Evolutionary conservation across 2,329 filamentous ascomycete genomes (phyloP).

Genomic region (Alternaria panax): DNA sequence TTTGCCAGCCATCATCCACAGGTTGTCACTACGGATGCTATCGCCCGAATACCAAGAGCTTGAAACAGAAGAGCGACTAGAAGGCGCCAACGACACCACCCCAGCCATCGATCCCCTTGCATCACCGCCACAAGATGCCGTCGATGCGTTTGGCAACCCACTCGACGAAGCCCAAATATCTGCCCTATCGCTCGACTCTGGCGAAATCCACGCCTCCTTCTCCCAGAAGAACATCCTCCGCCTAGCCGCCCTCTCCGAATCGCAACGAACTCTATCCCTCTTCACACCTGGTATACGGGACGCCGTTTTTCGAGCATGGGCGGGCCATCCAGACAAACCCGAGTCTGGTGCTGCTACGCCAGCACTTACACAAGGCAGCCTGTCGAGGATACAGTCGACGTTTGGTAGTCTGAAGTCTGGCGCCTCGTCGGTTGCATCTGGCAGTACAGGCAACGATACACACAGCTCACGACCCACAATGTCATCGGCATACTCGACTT

Average conservation of each 20-base stretch:
- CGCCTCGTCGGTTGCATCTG: conserved; percentile 45
- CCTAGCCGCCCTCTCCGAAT: conserved; percentile 82
- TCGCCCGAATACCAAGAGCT: conserved; percentile 82
- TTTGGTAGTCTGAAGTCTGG: conserved; percentile 58
- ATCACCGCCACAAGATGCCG: conserved; percentile 80
- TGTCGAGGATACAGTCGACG: conserved; percentile 57
- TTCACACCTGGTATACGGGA: conserved; percentile 92
- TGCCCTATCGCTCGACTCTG: conserved; percentile 77
- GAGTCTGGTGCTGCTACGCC: conserved; percentile 60
- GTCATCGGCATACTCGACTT: conserved; percentile 64
- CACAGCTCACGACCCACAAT: conserved; percentile 72
- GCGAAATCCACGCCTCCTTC: conserved; percentile 87
- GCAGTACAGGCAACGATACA: conserved; percentile 57
- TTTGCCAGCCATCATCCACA: conserved; percentile 93
- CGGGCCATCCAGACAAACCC: conserved; percentile 74
- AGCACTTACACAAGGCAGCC: conserved; percentile 52
- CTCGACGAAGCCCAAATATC: conserved; percentile 78
- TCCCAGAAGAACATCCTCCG: conserved; percentile 93
- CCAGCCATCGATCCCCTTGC: conserved; percentile 79
- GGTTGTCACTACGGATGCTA: conserved; percentile 86
- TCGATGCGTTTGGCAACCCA: conserved; percentile 80
- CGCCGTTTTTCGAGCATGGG: conserved; percentile 92
- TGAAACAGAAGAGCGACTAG: conserved; percentile 64
- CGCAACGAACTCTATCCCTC: conserved; percentile 86
- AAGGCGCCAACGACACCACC: conserved; percentile 60